Conservation (phyloP, 2,329 filamentous ascomycete species). For the Emericellopsis cladophorae region DNA sequence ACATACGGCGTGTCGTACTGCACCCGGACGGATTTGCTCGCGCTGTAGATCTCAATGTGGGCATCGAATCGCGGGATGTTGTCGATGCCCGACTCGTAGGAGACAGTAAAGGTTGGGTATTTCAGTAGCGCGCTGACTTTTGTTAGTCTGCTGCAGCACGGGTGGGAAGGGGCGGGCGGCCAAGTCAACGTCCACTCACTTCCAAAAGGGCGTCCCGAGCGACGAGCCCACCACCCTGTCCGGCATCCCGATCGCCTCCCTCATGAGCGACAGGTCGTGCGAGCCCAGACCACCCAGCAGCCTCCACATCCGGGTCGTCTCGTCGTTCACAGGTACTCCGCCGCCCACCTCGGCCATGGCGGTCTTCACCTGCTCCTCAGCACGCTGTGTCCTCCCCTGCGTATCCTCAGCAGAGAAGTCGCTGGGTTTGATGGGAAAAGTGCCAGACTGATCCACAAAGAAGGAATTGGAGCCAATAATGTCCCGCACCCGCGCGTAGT, state of each 20-base stretch:
- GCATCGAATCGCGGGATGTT: slow-evolving; percentile 36
- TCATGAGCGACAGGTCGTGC: slow-evolving; percentile 38
- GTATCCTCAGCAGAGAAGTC: slow-evolving; percentile 5
- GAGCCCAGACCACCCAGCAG: slow-evolving; percentile 34
- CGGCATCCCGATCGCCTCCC: slow-evolving; percentile 23
- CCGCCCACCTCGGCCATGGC: slow-evolving; percentile 15
- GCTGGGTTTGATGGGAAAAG: slow-evolving; percentile 25
- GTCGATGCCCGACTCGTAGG: slow-evolving; percentile 42
- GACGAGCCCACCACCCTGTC: slow-evolving; percentile 6
- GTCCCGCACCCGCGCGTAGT: slow-evolving; percentile 35
- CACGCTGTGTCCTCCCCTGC: slow-evolving; percentile 8
- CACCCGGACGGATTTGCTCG: slow-evolving; percentile 27
- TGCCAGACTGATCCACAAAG: slow-evolving; percentile 35
- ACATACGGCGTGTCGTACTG: slow-evolving; percentile 41
- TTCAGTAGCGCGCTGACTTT: neutral
- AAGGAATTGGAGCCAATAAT: slow-evolving; percentile 36
- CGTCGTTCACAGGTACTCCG: slow-evolving; percentile 13
- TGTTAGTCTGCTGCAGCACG: neutral
- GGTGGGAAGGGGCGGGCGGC: slow-evolving; percentile 13
- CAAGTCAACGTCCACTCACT: too few species aligned
- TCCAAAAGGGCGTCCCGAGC: slow-evolving; percentile 17
- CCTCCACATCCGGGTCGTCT: slow-evolving; percentile 18
- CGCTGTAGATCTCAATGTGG: slow-evolving; percentile 33
- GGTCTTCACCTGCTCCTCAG: slow-evolving; percentile 11
- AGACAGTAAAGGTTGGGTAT: slow-evolving; percentile 25